A percentile compares a stretch with the other conserved stretches of the same genome.
These are phyloP conservation scores for Mortierella sp. DNA, from an alignment of 371 early-diverging fungal genomes.

Conservation along the genomic window DNA sequence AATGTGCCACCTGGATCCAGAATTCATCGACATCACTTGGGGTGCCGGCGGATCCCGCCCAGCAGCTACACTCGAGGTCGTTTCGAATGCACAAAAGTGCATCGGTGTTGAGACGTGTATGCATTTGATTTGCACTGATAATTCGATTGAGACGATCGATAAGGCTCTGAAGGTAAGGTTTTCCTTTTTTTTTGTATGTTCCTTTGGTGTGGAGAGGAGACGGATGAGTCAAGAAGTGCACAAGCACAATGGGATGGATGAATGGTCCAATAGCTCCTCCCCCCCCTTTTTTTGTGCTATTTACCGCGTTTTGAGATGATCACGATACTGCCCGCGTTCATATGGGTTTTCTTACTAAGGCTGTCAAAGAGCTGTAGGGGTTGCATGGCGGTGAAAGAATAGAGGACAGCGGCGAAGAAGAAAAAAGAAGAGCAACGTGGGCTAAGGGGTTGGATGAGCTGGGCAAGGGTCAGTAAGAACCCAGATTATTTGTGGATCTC, in stretches of 20 bases:
- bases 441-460: background rate
- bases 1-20: constrained; percentile 94
- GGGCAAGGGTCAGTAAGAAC: background rate
- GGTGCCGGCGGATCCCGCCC: constrained; percentile 94
- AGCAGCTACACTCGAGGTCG: constrained; percentile 88
- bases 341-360: background rate
- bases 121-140: constrained; percentile 98
- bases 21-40: constrained; percentile 98
- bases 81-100: constrained; percentile 89
- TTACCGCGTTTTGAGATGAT: background rate
- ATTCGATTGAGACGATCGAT: constrained; percentile 90
- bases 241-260: background rate
- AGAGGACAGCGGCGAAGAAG: background rate
- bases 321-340: background rate
- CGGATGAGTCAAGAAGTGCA: constrained; percentile 4
- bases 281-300: background rate
- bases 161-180: constrained; percentile 75
- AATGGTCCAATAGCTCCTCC: background rate
- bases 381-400: background rate
- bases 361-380: background rate
- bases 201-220: background rate
- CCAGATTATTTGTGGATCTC: background rate
- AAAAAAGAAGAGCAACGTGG: background rate
- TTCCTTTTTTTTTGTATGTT: background rate
- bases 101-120: constrained; percentile 96